Percentiles rank a stretch among this genome's conserved stretches.
phyloP scores from a whole-genome alignment of 306 rosid species.

The Dalbergia oliveri region DNA sequence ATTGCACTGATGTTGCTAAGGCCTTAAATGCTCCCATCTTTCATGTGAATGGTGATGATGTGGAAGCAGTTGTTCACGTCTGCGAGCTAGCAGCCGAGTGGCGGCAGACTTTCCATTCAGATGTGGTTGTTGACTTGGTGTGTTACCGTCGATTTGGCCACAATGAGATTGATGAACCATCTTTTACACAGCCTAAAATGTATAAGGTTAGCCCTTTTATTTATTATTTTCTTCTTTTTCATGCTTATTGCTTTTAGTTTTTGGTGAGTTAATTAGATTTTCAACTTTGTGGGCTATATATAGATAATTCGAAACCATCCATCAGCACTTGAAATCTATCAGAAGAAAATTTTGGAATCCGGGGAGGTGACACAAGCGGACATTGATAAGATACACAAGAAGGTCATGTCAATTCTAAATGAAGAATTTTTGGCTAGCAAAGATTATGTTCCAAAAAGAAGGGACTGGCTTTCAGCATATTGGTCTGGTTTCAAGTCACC shows the following conservation, averaged over 20 bases:
- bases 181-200: conserved; percentile 98
- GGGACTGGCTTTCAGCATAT: conserved; percentile 98
- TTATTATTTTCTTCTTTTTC: conserved; percentile 32
- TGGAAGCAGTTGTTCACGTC: conserved; percentile 97
- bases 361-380: conserved; percentile 77
- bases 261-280: conserved; percentile 36
- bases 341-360: conserved; percentile 80
- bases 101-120: conserved; percentile 98
- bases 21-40: conserved; percentile 91
- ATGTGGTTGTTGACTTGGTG: conserved; percentile 94
- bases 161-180: conserved; percentile 98
- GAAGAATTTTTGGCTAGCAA: conserved; percentile 93
- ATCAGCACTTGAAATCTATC: conserved; percentile 84
- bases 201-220: conserved; percentile 72
- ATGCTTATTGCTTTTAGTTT: conserved; percentile 45
- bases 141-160: conserved; percentile 98
- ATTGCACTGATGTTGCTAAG: conserved; percentile 96
- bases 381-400: conserved; percentile 70
- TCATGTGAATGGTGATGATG: conserved; percentile 92
- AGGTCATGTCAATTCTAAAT: conserved; percentile 78
- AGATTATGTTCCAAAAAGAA: conserved; percentile 85
- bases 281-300: conserved; percentile 48
- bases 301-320: conserved; percentile 89
- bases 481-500: conserved; percentile 98
- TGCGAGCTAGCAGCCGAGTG: conserved; percentile 99